Base-by-base conservation (phyloP, 805 yeast species). In the Pichia phayaonensis region DNA sequence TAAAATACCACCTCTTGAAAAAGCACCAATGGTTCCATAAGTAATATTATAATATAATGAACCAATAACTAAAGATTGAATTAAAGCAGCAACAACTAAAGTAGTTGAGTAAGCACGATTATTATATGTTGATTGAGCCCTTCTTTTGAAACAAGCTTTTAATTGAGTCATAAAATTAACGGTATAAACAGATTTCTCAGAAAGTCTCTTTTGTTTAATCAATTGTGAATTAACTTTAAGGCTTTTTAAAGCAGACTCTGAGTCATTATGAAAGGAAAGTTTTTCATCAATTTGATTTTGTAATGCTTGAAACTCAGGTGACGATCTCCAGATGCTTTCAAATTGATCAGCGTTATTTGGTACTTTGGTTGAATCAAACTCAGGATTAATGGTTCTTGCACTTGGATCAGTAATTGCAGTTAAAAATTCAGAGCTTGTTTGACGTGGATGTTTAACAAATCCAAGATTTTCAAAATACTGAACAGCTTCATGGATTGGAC, bases 391-490 rank as follows among this genome's bases (percentile, higher is more conserved):
- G 16, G 62, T 62, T 69, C 86, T 74, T 53, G 81, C 85, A 27
- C 73, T 74, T 16, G 84, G 86, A 63, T 81, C 84, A 18, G 88
- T 83, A 47, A 82, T 75, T 5, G 86, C 74, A 18, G 87, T 82
- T 59, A 83, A 74, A 61, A 72, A 83, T 61, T 83, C 88, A 10
- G 85, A 80, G 46, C 86, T 80, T 4, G 86, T 79, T 73, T 80
- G 82, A 72, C 87, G 76, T 47, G 72, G 69, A 45, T 81, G 79
- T 60, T 83, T 80, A 26, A 72, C 69, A 70, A 71, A 83, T 40
- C 88, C 88, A 85, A 82, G 79, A 20, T 69, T 67, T 52, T 70
- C 61, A 60, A 83, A 83, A 59, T 72, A 83, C 15, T 66, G 73
- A 63, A 72, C 78, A 20, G 84, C 86, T 42, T 70, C 68, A 22